phyloP scores from a whole-genome alignment of 2,329 filamentous ascomycete species.

The Phialophora tarda region DNA sequence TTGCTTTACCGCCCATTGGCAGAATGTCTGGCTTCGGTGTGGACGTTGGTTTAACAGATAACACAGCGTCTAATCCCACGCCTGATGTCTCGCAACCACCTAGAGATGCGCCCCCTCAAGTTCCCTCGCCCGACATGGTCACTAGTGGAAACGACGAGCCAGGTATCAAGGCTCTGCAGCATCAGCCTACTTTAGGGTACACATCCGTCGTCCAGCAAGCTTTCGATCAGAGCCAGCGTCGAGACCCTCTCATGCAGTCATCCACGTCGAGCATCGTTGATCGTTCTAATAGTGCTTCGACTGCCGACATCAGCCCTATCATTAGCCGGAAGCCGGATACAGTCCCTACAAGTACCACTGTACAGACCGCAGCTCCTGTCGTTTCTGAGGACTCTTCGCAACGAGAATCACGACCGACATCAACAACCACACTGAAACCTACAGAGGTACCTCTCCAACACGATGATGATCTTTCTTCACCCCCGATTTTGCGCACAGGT shows the following conservation, averaged over 20 bases:
- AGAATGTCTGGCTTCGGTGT: slow-evolving; percentile 36
- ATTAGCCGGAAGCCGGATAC: slow-evolving; percentile 62
- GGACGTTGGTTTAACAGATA: slow-evolving; percentile 24
- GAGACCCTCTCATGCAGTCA: slow-evolving; percentile 58
- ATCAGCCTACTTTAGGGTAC: slow-evolving; percentile 62
- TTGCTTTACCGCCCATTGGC: slow-evolving; percentile 29
- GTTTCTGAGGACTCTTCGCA: slow-evolving; percentile 35
- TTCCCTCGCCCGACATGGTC: not conserved
- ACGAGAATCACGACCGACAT: slow-evolving; percentile 36
- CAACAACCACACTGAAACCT: slow-evolving; percentile 41
- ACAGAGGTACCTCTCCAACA: slow-evolving; percentile 6
- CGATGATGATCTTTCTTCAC: slow-evolving; percentile 36
- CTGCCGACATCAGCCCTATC: slow-evolving; percentile 68
- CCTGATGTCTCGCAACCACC: slow-evolving; percentile 3
- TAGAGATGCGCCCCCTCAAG: not conserved
- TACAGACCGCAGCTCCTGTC: slow-evolving; percentile 60
- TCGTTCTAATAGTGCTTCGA: slow-evolving; percentile 67
- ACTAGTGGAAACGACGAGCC: not conserved
- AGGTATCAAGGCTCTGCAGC: slow-evolving; percentile 48
- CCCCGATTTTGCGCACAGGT: slow-evolving; percentile 56
- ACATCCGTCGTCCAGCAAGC: slow-evolving; percentile 67
- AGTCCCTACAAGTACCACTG: slow-evolving; percentile 48
- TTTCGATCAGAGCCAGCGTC: slow-evolving; percentile 65
- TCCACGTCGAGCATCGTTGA: slow-evolving; percentile 58
- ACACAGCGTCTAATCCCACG: not conserved